Base-by-base conservation (phyloP, 768 basidiomycete species). In the Fibroporia radiculosa region DNA sequence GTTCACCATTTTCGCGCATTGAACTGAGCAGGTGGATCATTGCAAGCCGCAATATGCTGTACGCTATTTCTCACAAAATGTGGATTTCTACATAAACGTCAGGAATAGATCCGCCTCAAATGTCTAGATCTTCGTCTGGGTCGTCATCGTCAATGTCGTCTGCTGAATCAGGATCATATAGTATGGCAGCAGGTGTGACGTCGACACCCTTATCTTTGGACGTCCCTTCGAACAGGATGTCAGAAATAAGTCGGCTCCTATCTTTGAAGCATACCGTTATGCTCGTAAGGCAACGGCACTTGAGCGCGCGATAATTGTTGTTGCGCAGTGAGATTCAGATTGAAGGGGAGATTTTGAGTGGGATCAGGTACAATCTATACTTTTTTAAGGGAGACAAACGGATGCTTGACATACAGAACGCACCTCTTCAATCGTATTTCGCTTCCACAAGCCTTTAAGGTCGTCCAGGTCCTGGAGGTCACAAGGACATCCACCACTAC, bases 61-160 rank as follows among this genome's bases (percentile, higher is more conserved):
- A 29, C 13, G 29, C 18, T 20, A 28, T 16, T 41, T 10, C 8
- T 36, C 8, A 7, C 35, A n/a, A 27, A 29, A 19, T 31, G 24
- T 2, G 29, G 19, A 29, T 26, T 24, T n/a, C 16, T 25, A 18
- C 29, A 23, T 18, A 36, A 44, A 35, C 6, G 14, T 45, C 4
- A 22, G 11, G 33, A 25, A 33, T 31, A 35, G 19, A 11, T 34
- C 14, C 12, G 14, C 16, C 18, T 49, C 62, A 92, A 46, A 93
- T 85, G 56, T 95, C 88, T 48, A 95, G 67, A 64, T 95, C 92
- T 59, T 95, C 93, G 54, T 96, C 93, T 18, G 93, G 93, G 68
- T 96, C 93, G 44, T 95, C 93, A 44, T 93, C 93, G 58, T 96
- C 93, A 40, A 93, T 77, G 53, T 96, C 93, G 57, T 96, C 93